These are phyloP conservation scores for Verticillium dahliae DNA, from an alignment of 2,329 filamentous ascomycete genomes.

Conservation along the genomic window DNA sequence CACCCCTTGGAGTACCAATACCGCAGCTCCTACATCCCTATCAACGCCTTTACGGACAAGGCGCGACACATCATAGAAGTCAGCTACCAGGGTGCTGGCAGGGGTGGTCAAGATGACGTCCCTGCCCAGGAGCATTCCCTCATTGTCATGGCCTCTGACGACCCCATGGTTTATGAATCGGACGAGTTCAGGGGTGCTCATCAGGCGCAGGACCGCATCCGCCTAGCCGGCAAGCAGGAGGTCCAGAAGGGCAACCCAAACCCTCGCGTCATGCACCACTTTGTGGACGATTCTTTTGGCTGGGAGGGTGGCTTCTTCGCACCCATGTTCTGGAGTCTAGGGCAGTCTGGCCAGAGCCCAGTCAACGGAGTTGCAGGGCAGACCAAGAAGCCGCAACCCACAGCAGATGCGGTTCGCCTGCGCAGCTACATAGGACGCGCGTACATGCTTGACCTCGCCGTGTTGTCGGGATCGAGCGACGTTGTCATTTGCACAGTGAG, in stretches of 20 bases:
- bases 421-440: conserved; percentile 72
- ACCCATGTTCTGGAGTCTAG: conserved; percentile 75
- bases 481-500: conserved; percentile 71
- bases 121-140: conserved; percentile 36
- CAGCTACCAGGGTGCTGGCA: conserved; percentile 33
- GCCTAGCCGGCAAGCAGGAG: conserved; percentile 59
- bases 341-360: conserved; percentile 35
- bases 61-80: conserved; percentile 48
- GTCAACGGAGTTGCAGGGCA: conserved; percentile 24
- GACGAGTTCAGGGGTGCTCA: conserved; percentile 52
- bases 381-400: conserved; percentile 27
- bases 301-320: conserved; percentile 88
- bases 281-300: conserved; percentile 69
- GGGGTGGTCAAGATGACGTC: conserved; percentile 24
- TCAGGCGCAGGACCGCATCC: conserved; percentile 70
- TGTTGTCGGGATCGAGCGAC: conserved; percentile 63
- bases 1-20: conserved; percentile 75
- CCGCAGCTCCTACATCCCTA: conserved; percentile 69
- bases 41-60: conserved; percentile 59
- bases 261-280: conserved; percentile 47
- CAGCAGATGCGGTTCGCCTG: conserved; percentile 54
- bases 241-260: conserved; percentile 31
- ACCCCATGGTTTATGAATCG: conserved; percentile 65
- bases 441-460: conserved; percentile 74
- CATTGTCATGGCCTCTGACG: conserved; percentile 69